Percentiles rank a stretch among this genome's conserved stretches.
These are phyloP conservation scores for Sesbania bispinosa DNA, from an alignment of 306 rosid species.

Conservation along the genomic window DNA sequence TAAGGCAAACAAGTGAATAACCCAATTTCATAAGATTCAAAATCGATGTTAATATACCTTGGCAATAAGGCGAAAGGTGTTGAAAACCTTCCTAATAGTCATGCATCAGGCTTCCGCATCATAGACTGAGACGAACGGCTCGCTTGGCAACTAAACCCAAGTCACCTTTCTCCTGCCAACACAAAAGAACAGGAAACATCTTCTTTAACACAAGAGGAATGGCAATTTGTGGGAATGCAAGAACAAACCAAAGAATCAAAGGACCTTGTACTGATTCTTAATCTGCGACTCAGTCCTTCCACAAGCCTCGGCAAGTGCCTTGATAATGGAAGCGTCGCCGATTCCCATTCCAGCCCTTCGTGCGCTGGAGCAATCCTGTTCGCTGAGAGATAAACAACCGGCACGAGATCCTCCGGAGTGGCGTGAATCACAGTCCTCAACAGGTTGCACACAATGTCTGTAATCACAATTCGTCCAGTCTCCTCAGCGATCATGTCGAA, in stretches of 20 bases:
- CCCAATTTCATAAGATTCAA: not conserved
- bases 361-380: slow-evolving; percentile 79
- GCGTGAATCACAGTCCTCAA: slow-evolving; percentile 72
- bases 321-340: slow-evolving; percentile 80
- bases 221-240: not conserved
- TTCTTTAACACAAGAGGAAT: not conserved
- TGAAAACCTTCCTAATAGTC: slow-evolving; percentile 73
- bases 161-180: slow-evolving; percentile 66
- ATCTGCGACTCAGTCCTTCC: slow-evolving; percentile 67
- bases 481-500: slow-evolving; percentile 59
- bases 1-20: not conserved
- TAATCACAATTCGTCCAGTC: slow-evolving; percentile 60
- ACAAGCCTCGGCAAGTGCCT: slow-evolving; percentile 81
- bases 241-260: not conserved
- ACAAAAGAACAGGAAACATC: not conserved
- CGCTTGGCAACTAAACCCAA: slow-evolving; percentile 78
- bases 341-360: slow-evolving; percentile 77
- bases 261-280: slow-evolving; percentile 64
- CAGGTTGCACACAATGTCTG: slow-evolving; percentile 78
- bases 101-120: slow-evolving; percentile 84
- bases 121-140: slow-evolving; percentile 78
- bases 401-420: slow-evolving; percentile 67
- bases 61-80: slow-evolving; percentile 71
- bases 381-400: slow-evolving; percentile 60
- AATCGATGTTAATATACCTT: slow-evolving; percentile 43